Evolutionary conservation across 441 rosid species (phyloP).

Genomic region (Daphne laureola): DNA sequence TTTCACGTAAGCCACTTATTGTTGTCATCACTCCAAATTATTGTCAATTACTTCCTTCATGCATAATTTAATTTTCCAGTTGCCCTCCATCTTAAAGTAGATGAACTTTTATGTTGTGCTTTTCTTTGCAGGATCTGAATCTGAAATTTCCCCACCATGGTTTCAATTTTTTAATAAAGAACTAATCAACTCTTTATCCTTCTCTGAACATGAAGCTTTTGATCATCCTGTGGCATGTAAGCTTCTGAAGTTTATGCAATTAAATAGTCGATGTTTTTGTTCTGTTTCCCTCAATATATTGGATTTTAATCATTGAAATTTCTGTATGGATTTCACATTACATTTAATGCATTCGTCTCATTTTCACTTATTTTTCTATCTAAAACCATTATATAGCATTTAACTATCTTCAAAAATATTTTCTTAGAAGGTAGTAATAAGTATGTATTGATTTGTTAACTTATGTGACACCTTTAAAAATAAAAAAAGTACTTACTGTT

Average conservation of each 20-base stretch:
- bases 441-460: too few relatives aligned
- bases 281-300: neutral
- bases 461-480: too few relatives aligned
- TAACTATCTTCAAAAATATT: too few relatives aligned
- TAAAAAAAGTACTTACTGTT: too few relatives aligned
- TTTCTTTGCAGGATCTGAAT: conserved; percentile 54
- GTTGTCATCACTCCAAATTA: neutral
- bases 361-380: too few relatives aligned
- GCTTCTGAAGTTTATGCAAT: conserved; percentile 22
- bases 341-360: too few relatives aligned
- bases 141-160: conserved; percentile 81
- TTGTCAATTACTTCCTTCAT: neutral
- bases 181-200: conserved; percentile 62
- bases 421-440: too few relatives aligned
- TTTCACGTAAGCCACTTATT: conserved; percentile 47
- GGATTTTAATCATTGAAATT: too few relatives aligned
- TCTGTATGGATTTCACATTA: too few relatives aligned
- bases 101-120: conserved; percentile 13
- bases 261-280: conserved; percentile 14
- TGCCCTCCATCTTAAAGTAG: neutral
- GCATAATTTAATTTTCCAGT: conserved; percentile 1
- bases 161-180: conserved; percentile 78
- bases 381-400: too few relatives aligned
- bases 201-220: conserved; percentile 94
- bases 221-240: conserved; percentile 99